Conservation (phyloP, 1,284 basidiomycete genomes). For the Ustilago nuda region DNA sequence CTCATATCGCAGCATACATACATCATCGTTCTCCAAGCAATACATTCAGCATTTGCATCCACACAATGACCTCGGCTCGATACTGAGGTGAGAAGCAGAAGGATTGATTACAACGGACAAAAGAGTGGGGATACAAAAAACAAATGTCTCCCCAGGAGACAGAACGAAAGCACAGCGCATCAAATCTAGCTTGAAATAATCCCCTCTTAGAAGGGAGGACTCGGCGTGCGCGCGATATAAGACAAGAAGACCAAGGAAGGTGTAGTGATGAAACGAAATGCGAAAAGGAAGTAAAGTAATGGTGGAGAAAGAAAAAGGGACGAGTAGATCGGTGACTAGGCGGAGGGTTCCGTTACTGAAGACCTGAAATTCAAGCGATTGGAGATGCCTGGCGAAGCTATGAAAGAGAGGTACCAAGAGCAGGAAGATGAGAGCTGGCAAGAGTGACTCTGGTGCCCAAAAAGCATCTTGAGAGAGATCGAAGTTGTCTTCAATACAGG, state of each 20-base stretch:
- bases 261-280: not conserved
- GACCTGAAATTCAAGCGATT: not conserved
- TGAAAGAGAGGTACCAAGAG: not conserved
- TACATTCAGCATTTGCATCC: too few relatives aligned
- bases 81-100: not conserved
- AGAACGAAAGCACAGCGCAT: not conserved
- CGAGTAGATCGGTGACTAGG: not conserved
- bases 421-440: not conserved
- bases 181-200: not conserved
- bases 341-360: not conserved
- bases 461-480: not conserved
- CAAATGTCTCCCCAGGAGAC: conserved; percentile 10
- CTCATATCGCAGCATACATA: not conserved
- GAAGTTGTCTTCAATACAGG: not conserved
- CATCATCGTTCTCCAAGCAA: not conserved
- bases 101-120: conserved; percentile 2
- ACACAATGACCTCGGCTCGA: not conserved
- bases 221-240: not conserved
- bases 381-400: not conserved
- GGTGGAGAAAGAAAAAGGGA: not conserved
- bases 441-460: not conserved
- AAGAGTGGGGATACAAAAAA: not conserved
- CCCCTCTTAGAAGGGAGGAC: not conserved
- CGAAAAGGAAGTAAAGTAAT: not conserved
- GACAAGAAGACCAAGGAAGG: too few relatives aligned